Evolutionary conservation across 1,284 basidiomycete species (phyloP).

Genomic region (Pseudozyma hubeiensis): DNA sequence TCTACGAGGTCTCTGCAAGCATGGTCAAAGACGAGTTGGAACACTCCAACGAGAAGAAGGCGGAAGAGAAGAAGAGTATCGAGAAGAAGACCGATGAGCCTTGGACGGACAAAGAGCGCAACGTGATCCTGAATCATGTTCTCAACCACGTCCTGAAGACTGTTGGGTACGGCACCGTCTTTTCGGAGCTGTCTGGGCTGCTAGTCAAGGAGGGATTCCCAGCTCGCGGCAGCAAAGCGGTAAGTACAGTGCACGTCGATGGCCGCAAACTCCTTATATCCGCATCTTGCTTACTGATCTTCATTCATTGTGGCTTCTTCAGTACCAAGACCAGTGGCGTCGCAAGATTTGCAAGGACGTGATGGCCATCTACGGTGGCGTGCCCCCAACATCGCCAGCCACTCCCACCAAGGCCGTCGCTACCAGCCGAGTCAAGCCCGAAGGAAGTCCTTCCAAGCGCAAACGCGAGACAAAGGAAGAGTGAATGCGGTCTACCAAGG

Average conservation of each 20-base stretch:
- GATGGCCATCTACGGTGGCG: conserved; percentile 13
- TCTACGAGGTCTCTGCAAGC: not conserved
- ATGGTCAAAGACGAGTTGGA: conserved; percentile 5
- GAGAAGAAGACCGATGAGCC: conserved; percentile 12
- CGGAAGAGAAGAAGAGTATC: not conserved
- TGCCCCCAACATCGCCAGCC: not conserved
- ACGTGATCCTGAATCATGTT: conserved; percentile 26
- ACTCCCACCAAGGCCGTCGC: conserved; percentile 3
- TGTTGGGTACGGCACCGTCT: conserved; percentile 8
- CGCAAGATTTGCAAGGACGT: conserved; percentile 32
- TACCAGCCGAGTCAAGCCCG: not conserved
- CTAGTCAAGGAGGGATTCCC: conserved; percentile 18
- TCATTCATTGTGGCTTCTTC: too few species aligned
- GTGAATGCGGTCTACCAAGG: not conserved
- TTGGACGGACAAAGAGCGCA: conserved; percentile 29
- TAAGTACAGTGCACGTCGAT: not conserved
- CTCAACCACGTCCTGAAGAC: conserved; percentile 19
- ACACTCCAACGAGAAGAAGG: not conserved
- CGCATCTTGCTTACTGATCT: too few species aligned
- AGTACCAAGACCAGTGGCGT: conserved; percentile 31
- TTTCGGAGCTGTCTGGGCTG: conserved; percentile 5
- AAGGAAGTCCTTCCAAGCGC: conserved; percentile 23
- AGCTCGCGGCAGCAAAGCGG: conserved; percentile 1
- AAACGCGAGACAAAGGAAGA: conserved; percentile 11
- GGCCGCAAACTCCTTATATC: too few species aligned